Evolutionary conservation across 352 stramenopile genomes (phyloP).

Genomic region (Globisporangium perplexum): DNA sequence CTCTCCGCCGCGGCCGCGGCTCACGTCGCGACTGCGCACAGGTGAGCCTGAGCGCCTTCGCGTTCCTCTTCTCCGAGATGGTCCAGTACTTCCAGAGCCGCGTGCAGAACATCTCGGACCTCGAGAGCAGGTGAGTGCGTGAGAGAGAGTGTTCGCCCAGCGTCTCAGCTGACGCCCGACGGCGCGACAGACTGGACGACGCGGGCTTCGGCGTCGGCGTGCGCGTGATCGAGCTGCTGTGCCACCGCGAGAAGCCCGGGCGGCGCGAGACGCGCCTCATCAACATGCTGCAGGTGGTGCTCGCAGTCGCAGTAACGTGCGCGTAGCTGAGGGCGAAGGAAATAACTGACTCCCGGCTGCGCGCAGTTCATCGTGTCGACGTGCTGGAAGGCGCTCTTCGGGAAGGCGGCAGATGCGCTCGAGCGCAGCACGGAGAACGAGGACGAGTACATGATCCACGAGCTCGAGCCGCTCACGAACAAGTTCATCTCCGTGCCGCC

Average conservation of each 20-base stretch:
- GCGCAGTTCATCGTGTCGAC: constrained; percentile 90
- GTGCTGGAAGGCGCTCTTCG: constrained; percentile 96
- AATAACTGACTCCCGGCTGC: background rate
- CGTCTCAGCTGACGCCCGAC: no score
- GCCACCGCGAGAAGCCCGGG: constrained; percentile 77
- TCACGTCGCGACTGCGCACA: no score
- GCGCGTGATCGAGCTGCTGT: constrained; percentile 92
- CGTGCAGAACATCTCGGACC: constrained; percentile 94
- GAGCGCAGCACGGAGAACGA: constrained; percentile 96
- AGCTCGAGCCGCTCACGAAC: constrained; percentile 92
- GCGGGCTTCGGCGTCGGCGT: constrained; percentile 94
- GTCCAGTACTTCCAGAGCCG: constrained; percentile 97
- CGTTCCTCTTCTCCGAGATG: constrained; percentile 97
- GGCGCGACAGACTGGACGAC: constrained; percentile 91
- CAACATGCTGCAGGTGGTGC: constrained; percentile 51
- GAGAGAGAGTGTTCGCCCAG: no score
- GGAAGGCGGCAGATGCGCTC: constrained; percentile 94
- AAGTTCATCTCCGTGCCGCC: constrained; percentile 95
- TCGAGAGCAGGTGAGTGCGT: constrained; percentile 85
- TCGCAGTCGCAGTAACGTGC: no score
- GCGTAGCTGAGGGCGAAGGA: no score
- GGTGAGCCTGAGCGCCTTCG: constrained; percentile 94
- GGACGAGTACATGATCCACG: constrained; percentile 98
- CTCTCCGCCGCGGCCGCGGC: no score
- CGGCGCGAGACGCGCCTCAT: constrained; percentile 81